Percentiles rank a stretch among this genome's conserved stretches.
These are phyloP conservation scores for Candida dubliniensis DNA, from an alignment of 1,139 yeast species.

Conservation along the genomic window DNA sequence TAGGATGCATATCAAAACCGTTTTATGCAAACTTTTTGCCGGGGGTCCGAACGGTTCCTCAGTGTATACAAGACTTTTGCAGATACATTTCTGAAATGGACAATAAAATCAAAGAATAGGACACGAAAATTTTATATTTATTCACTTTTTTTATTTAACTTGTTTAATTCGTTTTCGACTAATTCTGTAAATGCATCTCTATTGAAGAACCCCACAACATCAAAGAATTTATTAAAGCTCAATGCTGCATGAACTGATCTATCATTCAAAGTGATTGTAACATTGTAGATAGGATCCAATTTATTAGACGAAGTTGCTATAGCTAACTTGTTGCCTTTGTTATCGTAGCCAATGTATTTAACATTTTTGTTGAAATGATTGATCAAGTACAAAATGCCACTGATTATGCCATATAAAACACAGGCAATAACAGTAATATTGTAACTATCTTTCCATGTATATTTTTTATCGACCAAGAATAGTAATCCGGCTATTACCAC, in stretches of 20 bases:
- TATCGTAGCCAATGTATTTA: constrained; percentile 56
- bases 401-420: constrained; percentile 56
- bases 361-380: constrained; percentile 47
- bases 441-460: constrained; percentile 40
- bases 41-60: constrained; percentile 53
- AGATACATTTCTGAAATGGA: constrained; percentile 60
- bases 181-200: constrained; percentile 36
- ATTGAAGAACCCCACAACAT: constrained; percentile 47
- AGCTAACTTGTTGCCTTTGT: constrained; percentile 34
- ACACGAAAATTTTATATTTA: constrained; percentile 1
- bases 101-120: constrained; percentile 22
- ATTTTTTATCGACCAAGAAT: constrained; percentile 66
- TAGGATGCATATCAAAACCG: constrained; percentile 58
- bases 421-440: constrained; percentile 34
- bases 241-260: constrained; percentile 20
- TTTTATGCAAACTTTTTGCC: constrained; percentile 62
- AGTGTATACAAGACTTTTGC: constrained; percentile 40
- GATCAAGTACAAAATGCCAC: constrained; percentile 50
- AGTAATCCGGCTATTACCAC: constrained; percentile 67
- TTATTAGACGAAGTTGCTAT: constrained; percentile 41
- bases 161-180: constrained; percentile 29
- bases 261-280: constrained; percentile 32
- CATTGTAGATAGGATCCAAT: constrained; percentile 45
- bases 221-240: constrained; percentile 47
- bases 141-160: constrained; percentile 19